Evolutionary conservation across 345 rosid species (phyloP).

Genomic region (Aquilaria malaccensis): DNA sequence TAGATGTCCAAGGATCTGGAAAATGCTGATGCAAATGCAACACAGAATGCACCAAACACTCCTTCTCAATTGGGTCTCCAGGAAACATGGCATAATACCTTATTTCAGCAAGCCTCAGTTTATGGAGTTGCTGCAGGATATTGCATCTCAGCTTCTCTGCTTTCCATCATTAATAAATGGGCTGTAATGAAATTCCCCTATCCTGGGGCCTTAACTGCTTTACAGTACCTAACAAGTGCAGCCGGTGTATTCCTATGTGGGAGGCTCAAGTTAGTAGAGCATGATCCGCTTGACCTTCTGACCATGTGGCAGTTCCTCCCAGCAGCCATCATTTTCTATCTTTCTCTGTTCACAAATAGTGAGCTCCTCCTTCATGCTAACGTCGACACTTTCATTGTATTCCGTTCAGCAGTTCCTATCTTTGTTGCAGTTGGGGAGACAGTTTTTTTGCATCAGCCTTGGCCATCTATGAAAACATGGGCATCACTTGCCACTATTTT

Average conservation of each 20-base stretch:
- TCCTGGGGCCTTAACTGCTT: constrained; percentile 91
- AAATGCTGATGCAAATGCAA: too few species aligned
- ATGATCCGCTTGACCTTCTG: constrained; percentile 50
- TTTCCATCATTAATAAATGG: constrained; percentile 97
- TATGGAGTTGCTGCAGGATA: constrained; percentile 89
- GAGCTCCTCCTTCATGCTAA: constrained; percentile 97
- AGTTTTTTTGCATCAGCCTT: constrained; percentile 72
- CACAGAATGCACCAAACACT: too few species aligned
- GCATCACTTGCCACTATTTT: constrained; percentile 64
- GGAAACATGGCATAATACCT: too few species aligned
- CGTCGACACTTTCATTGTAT: constrained; percentile 94
- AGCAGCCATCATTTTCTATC: constrained; percentile 85
- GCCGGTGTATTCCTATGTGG: constrained; percentile 73
- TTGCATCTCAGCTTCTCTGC: constrained; percentile 89
- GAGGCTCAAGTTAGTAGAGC: constrained; percentile 53
- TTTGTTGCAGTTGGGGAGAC: constrained; percentile 94
- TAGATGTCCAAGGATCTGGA: too few species aligned
- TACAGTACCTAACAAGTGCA: constrained; percentile 86
- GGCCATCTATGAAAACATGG: constrained; percentile 91
- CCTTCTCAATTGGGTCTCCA: too few species aligned
- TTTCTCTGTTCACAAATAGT: constrained; percentile 91
- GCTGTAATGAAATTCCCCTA: constrained; percentile 95
- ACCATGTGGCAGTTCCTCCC: constrained; percentile 98
- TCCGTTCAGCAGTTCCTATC: constrained; percentile 86
- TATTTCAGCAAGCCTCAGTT: constrained; percentile 5